These are phyloP conservation scores for Fusarium chuoi DNA, from an alignment of 2,329 filamentous ascomycete species.

Conservation along the genomic window DNA sequence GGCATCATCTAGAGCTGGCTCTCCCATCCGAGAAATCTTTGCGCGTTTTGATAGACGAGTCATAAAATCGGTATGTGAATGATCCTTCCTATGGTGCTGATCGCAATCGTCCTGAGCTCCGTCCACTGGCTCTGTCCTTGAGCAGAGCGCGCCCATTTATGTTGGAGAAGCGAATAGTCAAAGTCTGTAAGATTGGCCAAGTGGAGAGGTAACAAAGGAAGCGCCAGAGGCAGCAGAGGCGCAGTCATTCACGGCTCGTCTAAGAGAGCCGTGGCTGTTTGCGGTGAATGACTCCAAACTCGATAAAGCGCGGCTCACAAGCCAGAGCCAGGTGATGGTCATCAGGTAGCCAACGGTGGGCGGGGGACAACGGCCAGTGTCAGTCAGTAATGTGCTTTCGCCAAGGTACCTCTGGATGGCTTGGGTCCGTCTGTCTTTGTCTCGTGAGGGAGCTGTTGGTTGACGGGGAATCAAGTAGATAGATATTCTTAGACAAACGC, in stretches of 20 bases:
- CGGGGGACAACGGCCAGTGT: constrained; percentile 14
- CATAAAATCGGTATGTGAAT: constrained; percentile 10
- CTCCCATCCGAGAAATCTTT: constrained; percentile 8
- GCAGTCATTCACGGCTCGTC: constrained; percentile 7
- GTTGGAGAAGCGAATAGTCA: background rate
- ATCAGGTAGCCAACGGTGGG: constrained; percentile 12
- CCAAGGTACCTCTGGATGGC: background rate
- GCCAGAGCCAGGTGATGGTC: constrained; percentile 27
- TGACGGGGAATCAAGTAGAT: background rate
- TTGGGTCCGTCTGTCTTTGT: background rate
- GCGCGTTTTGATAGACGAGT: constrained; percentile 23
- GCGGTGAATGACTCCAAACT: constrained; percentile 24
- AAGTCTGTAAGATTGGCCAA: background rate
- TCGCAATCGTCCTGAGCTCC: constrained; percentile 15
- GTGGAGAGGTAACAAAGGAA: constrained; percentile 8
- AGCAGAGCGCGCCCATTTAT: constrained; percentile 46
- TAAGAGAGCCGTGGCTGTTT: constrained; percentile 15
- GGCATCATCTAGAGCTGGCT: constrained; percentile 13
- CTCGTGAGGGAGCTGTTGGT: background rate
- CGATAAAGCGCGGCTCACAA: constrained; percentile 28
- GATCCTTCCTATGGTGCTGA: constrained; percentile 14
- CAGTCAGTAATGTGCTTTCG: constrained; percentile 11
- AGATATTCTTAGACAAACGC: background rate
- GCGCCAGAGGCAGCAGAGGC: constrained; percentile 14
- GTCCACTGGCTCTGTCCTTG: constrained; percentile 31